Evolutionary conservation across 23 red algal genomes (phyloP).

Genomic region (Gracilaria vermiculophylla): DNA sequence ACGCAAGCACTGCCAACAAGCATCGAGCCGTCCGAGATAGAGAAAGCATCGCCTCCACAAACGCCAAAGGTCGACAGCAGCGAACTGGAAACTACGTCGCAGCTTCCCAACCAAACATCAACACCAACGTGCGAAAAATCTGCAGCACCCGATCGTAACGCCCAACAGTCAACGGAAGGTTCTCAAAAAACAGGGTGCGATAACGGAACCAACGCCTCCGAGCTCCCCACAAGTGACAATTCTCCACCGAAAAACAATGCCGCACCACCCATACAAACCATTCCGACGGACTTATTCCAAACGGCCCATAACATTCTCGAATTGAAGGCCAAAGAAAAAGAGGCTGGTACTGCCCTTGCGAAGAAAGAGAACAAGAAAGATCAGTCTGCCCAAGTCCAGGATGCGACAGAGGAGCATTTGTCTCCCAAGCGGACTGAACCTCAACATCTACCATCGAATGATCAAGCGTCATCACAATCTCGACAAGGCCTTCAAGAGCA

Average conservation of each 20-base stretch:
- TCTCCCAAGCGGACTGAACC: neutral
- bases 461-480: neutral
- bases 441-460: neutral
- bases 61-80: neutral
- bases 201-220: neutral
- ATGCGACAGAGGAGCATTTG: neutral
- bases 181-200: neutral
- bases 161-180: neutral
- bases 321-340: neutral
- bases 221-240: neutral
- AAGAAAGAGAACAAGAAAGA: neutral
- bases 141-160: neutral
- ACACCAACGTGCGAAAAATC: neutral
- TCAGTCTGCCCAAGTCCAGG: neutral
- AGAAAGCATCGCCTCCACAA: too few species aligned
- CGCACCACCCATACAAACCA: neutral
- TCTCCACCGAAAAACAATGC: neutral
- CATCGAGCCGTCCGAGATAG: too few species aligned
- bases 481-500: neutral
- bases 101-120: neutral
- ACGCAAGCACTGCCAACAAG: too few species aligned
- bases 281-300: slow-evolving; percentile 23
- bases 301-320: slow-evolving; percentile 13
- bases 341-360: neutral
- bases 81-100: neutral